phyloP scores from a whole-genome alignment of 768 basidiomycete genomes.

The Lactarius pseudohatsudake region DNA sequence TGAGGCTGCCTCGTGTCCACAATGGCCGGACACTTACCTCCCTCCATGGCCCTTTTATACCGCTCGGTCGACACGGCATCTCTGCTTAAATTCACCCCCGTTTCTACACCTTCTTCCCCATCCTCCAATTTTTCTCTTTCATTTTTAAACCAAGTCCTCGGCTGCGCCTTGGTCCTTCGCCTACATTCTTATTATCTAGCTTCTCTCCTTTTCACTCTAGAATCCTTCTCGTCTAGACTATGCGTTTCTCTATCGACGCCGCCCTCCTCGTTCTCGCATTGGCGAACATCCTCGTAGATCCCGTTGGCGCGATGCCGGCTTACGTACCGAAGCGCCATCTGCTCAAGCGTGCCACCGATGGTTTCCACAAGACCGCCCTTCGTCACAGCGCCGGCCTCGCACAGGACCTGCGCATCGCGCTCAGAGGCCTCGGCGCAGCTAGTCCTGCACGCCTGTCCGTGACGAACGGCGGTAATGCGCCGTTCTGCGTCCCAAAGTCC shows the following conservation, averaged over 20 bases:
- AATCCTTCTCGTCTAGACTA: not conserved
- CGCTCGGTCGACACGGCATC: not conserved
- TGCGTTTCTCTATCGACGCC: slow-evolving; percentile 33
- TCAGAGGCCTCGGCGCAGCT: slow-evolving; percentile 50
- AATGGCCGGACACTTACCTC: not conserved
- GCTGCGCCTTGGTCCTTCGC: slow-evolving; percentile 28
- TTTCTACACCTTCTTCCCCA: not conserved
- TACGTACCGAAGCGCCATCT: slow-evolving; percentile 34
- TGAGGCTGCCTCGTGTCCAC: slow-evolving; percentile 23
- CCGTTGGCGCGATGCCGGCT: slow-evolving; percentile 33
- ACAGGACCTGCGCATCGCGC: slow-evolving; percentile 66
- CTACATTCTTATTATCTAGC: slow-evolving; percentile 11
- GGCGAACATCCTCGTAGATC: slow-evolving; percentile 35
- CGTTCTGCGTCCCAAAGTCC: slow-evolving; percentile 27
- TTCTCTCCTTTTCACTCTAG: slow-evolving; percentile 7
- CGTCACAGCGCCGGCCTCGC: slow-evolving; percentile 62
- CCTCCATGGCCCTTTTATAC: slow-evolving; percentile 16
- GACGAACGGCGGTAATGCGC: slow-evolving; percentile 19
- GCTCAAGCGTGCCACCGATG: slow-evolving; percentile 45
- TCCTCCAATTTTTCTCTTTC: slow-evolving; percentile 3
- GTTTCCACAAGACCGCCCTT: slow-evolving; percentile 54
- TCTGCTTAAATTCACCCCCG: slow-evolving; percentile 9
- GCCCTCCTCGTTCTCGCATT: slow-evolving; percentile 35
- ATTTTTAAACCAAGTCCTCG: slow-evolving; percentile 20
- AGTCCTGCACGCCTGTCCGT: not conserved